Evolutionary conservation across 176 grass and related monocot genomes (phyloP).

Genomic region (Carex pumila): DNA sequence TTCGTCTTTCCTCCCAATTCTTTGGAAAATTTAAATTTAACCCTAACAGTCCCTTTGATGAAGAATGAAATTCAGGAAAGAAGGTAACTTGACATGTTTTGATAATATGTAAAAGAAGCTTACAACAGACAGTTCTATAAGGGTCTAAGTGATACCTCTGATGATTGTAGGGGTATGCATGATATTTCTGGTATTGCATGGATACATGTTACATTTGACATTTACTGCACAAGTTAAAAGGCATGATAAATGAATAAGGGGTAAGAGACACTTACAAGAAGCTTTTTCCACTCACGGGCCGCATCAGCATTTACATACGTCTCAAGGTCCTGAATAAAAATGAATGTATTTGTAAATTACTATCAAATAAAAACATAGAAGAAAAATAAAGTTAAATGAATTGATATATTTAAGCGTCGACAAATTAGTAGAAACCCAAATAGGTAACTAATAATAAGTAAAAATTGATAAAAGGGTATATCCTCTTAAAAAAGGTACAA

Average conservation of each 20-base stretch:
- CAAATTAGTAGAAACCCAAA: neutral
- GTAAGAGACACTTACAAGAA: constrained; percentile 60
- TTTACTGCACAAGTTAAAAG: neutral
- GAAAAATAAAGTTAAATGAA: neutral
- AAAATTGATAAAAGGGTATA: neutral
- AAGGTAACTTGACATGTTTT: neutral
- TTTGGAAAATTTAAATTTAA: neutral
- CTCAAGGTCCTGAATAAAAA: constrained; percentile 66
- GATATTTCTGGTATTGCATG: neutral
- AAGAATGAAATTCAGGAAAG: neutral
- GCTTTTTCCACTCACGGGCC: constrained; percentile 79
- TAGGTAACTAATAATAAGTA: neutral
- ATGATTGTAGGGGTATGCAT: neutral
- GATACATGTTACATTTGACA: neutral
- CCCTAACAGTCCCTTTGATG: neutral
- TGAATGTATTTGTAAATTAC: neutral
- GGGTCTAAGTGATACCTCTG: neutral
- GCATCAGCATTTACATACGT: constrained; percentile 63
- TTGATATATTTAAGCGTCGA: neutral
- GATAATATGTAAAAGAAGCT: neutral
- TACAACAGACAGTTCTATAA: neutral
- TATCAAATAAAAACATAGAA: neutral
- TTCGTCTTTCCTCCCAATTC: neutral
- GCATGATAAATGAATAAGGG: neutral
- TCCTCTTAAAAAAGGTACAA: neutral